Evolutionary conservation across 2,329 filamentous ascomycete species (phyloP), one percentile per base, ranked within the genome.

Genomic region (Tetracladium maxilliforme): DNA sequence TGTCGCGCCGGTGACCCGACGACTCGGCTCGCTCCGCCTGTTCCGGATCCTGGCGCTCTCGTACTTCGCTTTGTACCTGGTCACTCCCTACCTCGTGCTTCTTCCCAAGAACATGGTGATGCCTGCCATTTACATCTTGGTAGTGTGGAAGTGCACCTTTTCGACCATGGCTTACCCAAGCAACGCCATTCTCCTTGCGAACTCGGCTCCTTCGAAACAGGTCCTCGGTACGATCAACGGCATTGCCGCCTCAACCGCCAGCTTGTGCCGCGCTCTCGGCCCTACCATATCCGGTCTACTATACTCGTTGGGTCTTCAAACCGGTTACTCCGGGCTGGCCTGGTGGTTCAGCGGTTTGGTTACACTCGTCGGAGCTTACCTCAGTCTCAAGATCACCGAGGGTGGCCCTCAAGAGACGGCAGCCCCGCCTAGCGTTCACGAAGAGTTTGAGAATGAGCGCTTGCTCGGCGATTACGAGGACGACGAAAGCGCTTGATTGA

Each of bases 141-240:
- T 95, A 8, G 65, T 92, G 36, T 83, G 80, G 74, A 95, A 94
- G 52, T 92, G 92, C 45, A 92, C 83, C 0, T 84, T 90, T 40
- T 74, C 87, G 39, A 86, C 83, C 22, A 74, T 94, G 51, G 77
- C 86, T 0, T 95, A 93, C 49, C 90, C 90, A 8, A 81, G 79
- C 40, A 84, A 86, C 37, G 77, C 78, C 8, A 92, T 95, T 30
- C 70, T 98, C 29, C 66, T 93, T 16, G 80, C 83, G 31, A 92
- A 95, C 48, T 77, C 83, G 10, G 80, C 86, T 1, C 82, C 84
- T 0, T 86, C 77, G 6, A 77, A 78, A 28, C 67, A 81, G 24
- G 79, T 92, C 2, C 70, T 95, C 3, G 90, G 90, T 4, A 86
- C 80, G 1, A 78, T 98, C 48, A 95, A 95, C 41, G 90, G 90